Evolutionary conservation across 208 protist species (phyloP).

Genomic region (Leptomonas pyrrhocoris): DNA sequence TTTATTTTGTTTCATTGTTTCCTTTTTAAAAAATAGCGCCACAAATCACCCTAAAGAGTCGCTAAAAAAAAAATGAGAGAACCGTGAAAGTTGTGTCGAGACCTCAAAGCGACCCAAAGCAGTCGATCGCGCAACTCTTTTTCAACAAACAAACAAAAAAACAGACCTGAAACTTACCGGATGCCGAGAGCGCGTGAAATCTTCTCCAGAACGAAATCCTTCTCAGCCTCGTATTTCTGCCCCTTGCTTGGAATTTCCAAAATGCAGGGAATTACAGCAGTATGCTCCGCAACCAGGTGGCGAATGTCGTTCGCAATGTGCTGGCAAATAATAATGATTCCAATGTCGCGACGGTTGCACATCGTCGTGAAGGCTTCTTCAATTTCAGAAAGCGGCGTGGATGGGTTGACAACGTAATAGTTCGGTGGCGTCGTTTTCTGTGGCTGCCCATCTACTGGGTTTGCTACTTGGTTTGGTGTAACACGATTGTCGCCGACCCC

Average conservation of each 20-base stretch:
- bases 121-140: neutral
- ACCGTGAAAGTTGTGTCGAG: neutral
- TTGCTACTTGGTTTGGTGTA: slow-evolving; percentile 17
- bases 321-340: slow-evolving; percentile 96
- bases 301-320: slow-evolving; percentile 96
- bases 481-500: slow-evolving; percentile 93
- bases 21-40: slow-evolving; percentile 16
- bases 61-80: slow-evolving; percentile 24
- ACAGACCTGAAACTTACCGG: slow-evolving; percentile 22
- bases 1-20: slow-evolving; percentile 3
- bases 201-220: slow-evolving; percentile 95
- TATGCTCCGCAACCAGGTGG: slow-evolving; percentile 93
- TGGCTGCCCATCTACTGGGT: slow-evolving; percentile 12
- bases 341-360: slow-evolving; percentile 88
- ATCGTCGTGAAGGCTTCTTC: slow-evolving; percentile 94
- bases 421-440: slow-evolving; percentile 61
- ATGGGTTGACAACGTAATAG: slow-evolving; percentile 91
- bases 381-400: slow-evolving; percentile 91
- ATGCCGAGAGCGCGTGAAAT: slow-evolving; percentile 81
- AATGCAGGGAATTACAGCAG: slow-evolving; percentile 92
- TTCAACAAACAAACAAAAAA: slow-evolving; percentile 10
- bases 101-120: neutral
- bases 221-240: slow-evolving; percentile 95
- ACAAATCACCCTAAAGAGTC: slow-evolving; percentile 22
- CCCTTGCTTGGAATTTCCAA: slow-evolving; percentile 97